These are phyloP conservation scores for Rhodotorula kratochvilovae DNA, from an alignment of 768 basidiomycete genomes.

Conservation along the genomic window DNA sequence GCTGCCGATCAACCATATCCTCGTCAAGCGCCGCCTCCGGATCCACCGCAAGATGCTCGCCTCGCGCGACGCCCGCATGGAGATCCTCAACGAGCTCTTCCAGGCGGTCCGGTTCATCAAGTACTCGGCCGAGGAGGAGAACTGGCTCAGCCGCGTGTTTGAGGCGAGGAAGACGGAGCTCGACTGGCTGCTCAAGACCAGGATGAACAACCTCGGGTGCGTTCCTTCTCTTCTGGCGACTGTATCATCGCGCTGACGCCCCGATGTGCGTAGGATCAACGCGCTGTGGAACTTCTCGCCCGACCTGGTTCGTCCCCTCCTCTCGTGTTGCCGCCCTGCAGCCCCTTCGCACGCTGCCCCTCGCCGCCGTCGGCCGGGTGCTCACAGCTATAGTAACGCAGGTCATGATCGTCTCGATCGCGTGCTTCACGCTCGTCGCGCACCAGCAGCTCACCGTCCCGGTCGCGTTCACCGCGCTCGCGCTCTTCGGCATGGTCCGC, in stretches of 20 bases:
- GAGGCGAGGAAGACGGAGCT: constrained; percentile 24
- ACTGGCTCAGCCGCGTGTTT: constrained; percentile 22
- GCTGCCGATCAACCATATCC: constrained; percentile 33
- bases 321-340: no score
- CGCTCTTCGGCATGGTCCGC: constrained; percentile 56
- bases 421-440: constrained; percentile 47
- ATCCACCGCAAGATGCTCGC: constrained; percentile 43
- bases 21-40: constrained; percentile 27
- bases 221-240: no score
- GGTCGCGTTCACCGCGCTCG: constrained; percentile 80
- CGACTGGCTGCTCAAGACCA: constrained; percentile 6
- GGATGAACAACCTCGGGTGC: constrained; percentile 22
- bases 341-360: no score
- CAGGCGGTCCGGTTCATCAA: constrained; percentile 43
- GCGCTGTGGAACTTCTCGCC: constrained; percentile 32
- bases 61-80: constrained; percentile 48
- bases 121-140: constrained; percentile 20
- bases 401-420: constrained; percentile 36
- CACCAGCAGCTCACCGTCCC: constrained; percentile 72
- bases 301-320: constrained; percentile 1
- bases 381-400: no score
- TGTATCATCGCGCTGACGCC: no score
- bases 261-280: background rate
- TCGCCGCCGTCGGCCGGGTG: no score
- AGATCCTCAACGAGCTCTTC: constrained; percentile 49